Percentiles rank a stretch among this genome's conserved stretches.
phyloP scores from a whole-genome alignment of 1,139 yeast genomes.

The Yamadazyma triangularis region DNA sequence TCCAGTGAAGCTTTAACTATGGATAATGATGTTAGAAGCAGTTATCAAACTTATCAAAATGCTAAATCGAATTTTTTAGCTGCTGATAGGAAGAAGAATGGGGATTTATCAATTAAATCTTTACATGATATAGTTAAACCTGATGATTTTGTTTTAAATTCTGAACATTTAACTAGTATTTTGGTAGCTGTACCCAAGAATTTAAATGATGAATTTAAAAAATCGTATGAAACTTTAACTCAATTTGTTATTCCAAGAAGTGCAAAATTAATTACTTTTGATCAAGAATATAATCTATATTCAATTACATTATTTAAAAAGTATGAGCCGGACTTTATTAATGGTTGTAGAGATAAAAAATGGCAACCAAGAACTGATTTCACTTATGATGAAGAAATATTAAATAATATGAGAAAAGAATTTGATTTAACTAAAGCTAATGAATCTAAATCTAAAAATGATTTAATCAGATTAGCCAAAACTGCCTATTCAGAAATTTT shows the following conservation, averaged over 20 bases:
- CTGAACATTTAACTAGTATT: slow-evolving; percentile 81
- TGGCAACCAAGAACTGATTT: slow-evolving; percentile 91
- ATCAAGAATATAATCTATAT: slow-evolving; percentile 68
- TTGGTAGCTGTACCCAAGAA: slow-evolving; percentile 82
- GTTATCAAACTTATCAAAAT: slow-evolving; percentile 66
- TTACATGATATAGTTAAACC: slow-evolving; percentile 85
- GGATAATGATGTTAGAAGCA: slow-evolving; percentile 75
- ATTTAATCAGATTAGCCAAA: slow-evolving; percentile 73
- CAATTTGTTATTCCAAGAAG: slow-evolving; percentile 90
- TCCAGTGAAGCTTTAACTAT: slow-evolving; percentile 75
- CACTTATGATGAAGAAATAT: slow-evolving; percentile 73
- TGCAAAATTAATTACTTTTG: slow-evolving; percentile 65
- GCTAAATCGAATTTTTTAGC: slow-evolving; percentile 83
- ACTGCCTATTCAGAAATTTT: slow-evolving; percentile 86
- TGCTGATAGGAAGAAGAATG: slow-evolving; percentile 88
- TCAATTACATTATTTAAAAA: slow-evolving; percentile 84
- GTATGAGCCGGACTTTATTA: slow-evolving; percentile 62
- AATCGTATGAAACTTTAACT: slow-evolving; percentile 69
- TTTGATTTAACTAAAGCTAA: slow-evolving; percentile 68
- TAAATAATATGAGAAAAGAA: slow-evolving; percentile 72
- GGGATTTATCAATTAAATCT: slow-evolving; percentile 87
- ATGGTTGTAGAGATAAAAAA: slow-evolving; percentile 75
- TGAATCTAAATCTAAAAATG: slow-evolving; percentile 73
- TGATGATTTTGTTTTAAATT: slow-evolving; percentile 75
- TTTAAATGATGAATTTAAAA: slow-evolving; percentile 54